phyloP scores from a whole-genome alignment of 164 flowering plant genomes.

The Magnolia sinica region DNA sequence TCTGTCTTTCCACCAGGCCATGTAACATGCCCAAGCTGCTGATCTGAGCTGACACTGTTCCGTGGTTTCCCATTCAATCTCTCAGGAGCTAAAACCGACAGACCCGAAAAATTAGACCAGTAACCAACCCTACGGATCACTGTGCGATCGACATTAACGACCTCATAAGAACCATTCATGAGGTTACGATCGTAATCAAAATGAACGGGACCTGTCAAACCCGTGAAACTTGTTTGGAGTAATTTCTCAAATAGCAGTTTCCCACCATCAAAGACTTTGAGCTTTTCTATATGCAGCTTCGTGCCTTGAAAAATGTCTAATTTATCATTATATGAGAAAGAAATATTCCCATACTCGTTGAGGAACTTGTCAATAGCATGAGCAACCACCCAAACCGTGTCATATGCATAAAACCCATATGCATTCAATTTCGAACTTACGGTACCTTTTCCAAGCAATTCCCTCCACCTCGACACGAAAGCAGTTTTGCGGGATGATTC shows the following conservation, averaged over 20 bases:
- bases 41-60: constrained; percentile 14
- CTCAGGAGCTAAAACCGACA: constrained; percentile 49
- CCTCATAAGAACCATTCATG: constrained; percentile 37
- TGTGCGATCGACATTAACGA: constrained; percentile 38
- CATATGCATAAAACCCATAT: constrained; percentile 71
- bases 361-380: constrained; percentile 40
- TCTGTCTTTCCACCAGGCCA: constrained; percentile 63
- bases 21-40: constrained; percentile 36
- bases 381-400: constrained; percentile 70
- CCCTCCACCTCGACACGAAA: constrained; percentile 43
- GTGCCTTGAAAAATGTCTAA: constrained; percentile 17
- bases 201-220: constrained; percentile 50
- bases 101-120: constrained; percentile 53
- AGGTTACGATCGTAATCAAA: constrained; percentile 44
- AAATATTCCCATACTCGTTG: constrained; percentile 35
- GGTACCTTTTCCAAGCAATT: constrained; percentile 28
- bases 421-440: constrained; percentile 35
- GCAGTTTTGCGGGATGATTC: constrained; percentile 36
- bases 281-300: constrained; percentile 27
- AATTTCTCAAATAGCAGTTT: constrained; percentile 28
- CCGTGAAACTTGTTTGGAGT: constrained; percentile 42
- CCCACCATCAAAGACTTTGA: constrained; percentile 55
- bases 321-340: constrained; percentile 35
- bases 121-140: constrained; percentile 44
- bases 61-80: constrained; percentile 6